Conservation (phyloP, 495 filamentous ascomycete species). For the Xylaria telfairii region DNA sequence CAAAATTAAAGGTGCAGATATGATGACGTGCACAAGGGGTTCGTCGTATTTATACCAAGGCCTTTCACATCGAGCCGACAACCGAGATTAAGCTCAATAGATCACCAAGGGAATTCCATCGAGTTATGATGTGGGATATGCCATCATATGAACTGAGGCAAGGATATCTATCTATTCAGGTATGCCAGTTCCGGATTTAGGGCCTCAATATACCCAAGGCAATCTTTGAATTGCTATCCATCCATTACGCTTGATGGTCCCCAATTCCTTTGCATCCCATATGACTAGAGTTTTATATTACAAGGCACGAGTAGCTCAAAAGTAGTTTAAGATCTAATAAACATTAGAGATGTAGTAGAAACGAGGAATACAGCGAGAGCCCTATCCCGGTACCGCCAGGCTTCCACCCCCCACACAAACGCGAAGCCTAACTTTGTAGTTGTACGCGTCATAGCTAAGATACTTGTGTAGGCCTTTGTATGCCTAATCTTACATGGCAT, state of each 20-base stretch:
- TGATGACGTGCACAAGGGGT: background rate
- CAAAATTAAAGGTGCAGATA: conserved; percentile 40
- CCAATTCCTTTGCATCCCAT: too few relatives aligned
- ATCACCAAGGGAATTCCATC: background rate
- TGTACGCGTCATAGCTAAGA: too few relatives aligned
- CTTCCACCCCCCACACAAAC: too few relatives aligned
- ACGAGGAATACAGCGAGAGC: too few relatives aligned
- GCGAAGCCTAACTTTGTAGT: too few relatives aligned
- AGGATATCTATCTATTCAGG: background rate
- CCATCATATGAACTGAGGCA: conserved; percentile 1
- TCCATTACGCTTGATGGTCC: background rate
- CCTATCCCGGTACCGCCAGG: too few relatives aligned
- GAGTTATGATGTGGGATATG: background rate
- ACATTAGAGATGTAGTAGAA: too few relatives aligned
- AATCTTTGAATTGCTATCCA: too few relatives aligned
- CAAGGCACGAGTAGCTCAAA: too few relatives aligned
- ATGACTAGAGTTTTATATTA: too few relatives aligned
- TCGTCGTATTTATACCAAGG: background rate
- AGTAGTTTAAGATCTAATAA: too few relatives aligned
- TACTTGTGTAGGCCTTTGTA: too few relatives aligned
- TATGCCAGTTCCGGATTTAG: background rate
- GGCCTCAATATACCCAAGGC: conserved; percentile 13
- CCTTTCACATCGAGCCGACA: background rate
- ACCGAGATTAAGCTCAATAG: background rate
- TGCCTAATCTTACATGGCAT: background rate